Conservation (phyloP, 257 asterid genomes). For the Ballota nigra region DNA sequence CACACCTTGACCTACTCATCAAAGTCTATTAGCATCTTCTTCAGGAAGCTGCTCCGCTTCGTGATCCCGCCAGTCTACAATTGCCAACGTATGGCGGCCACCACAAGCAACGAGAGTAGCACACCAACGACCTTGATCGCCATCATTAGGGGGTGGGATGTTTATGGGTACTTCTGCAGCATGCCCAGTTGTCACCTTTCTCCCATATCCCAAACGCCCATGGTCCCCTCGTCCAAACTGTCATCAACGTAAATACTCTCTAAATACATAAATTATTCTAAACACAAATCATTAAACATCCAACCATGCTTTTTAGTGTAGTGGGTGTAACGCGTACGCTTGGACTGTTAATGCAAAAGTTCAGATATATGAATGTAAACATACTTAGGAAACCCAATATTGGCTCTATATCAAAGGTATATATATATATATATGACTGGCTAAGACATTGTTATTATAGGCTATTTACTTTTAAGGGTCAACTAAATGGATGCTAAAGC, state of each 20-base stretch:
- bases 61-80: slow-evolving; percentile 59
- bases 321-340: not conserved
- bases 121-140: slow-evolving; percentile 64
- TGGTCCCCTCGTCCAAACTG: slow-evolving; percentile 99
- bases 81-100: slow-evolving; percentile 89
- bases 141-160: slow-evolving; percentile 54
- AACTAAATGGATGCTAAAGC: slow-evolving; percentile 7
- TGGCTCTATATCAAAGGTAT: no score
- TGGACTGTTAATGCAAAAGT: not conserved
- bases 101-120: slow-evolving; percentile 90
- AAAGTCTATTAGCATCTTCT: not conserved
- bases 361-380: no score
- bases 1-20: slow-evolving; percentile 11
- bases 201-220: slow-evolving; percentile 96
- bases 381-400: no score
- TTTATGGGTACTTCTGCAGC: slow-evolving; percentile 87
- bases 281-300: not conserved
- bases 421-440: not conserved
- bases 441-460: not conserved
- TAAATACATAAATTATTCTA: not conserved
- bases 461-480: not conserved
- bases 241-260: slow-evolving; percentile 16
- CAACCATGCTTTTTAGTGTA: not conserved
- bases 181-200: slow-evolving; percentile 87
- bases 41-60: slow-evolving; percentile 34